A percentile compares a stretch with the other conserved stretches of the same genome.
Conservation (phyloP, 1,139 yeast species). For the Diutina scorzettiae region DNA sequence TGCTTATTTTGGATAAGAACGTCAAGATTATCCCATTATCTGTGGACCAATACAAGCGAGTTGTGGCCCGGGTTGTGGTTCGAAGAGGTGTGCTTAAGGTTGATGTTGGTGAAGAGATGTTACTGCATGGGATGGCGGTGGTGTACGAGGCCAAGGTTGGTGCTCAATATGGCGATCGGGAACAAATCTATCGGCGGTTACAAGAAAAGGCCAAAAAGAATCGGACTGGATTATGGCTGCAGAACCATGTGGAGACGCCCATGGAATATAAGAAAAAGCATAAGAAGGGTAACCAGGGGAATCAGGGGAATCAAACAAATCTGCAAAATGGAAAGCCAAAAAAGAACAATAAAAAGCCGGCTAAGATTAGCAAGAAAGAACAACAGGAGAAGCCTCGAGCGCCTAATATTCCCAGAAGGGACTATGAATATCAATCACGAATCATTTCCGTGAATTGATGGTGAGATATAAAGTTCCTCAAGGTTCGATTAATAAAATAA, state of each 20-base stretch:
- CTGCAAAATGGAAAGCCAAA: neutral
- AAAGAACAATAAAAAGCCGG: neutral
- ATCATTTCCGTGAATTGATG: too few relatives aligned
- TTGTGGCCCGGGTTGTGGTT: slow-evolving; percentile 71
- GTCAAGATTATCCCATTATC: slow-evolving; percentile 69
- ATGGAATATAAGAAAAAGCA: slow-evolving; percentile 1
- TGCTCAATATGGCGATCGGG: slow-evolving; percentile 79
- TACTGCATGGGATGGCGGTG: slow-evolving; percentile 69
- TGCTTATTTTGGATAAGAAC: slow-evolving; percentile 48
- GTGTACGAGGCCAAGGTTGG: slow-evolving; percentile 76
- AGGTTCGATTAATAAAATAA: too few relatives aligned
- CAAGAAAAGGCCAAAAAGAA: slow-evolving; percentile 49
- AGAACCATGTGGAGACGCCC: neutral
- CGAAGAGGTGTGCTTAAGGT: slow-evolving; percentile 64
- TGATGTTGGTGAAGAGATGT: slow-evolving; percentile 83
- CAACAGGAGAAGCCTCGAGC: too few relatives aligned
- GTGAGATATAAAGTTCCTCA: too few relatives aligned
- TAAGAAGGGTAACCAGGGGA: neutral
- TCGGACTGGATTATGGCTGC: slow-evolving; percentile 57
- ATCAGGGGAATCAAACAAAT: too few relatives aligned
- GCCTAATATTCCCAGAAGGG: too few relatives aligned
- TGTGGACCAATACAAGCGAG: slow-evolving; percentile 80
- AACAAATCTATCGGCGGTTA: slow-evolving; percentile 40
- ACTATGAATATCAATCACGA: too few relatives aligned
- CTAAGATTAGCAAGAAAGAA: too few relatives aligned